Evolutionary conservation across 306 rosid genomes (phyloP), one percentile per base, ranked within the genome.

Genomic region (Cicer pinnatifidum): DNA sequence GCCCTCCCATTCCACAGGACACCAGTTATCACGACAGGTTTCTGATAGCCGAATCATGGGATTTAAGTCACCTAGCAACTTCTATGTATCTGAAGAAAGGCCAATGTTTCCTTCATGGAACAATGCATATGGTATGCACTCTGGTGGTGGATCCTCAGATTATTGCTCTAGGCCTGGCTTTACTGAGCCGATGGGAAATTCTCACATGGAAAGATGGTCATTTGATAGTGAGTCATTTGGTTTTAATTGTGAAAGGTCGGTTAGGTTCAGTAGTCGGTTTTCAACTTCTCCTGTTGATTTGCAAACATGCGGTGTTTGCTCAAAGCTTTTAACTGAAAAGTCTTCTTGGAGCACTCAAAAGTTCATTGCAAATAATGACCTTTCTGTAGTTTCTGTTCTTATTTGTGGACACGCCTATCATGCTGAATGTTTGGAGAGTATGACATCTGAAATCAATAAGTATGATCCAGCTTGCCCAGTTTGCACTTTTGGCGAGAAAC

Each of bases 391-490:
- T 66, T 84, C 98, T 19, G 94, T 93, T 65, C 87, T 93, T 73
- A 76, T 79, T 41, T 93, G 98, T 82, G 96, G 94, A 37, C 97
- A 91, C 52, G 86, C 86, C 40, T 91, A 91, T 87, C 98, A 93
- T 77, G 91, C 96, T 6, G 98, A 93, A 76, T 93, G 98, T 67
- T 77, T 93, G 86, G 98, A 93, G 89, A 65, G 80, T 67, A 63
- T 89, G 87, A 91, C 98, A 12, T 85, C 92, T 61, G 98, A 93
- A 69, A 74, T 80, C 71, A 52, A 80, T 80, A 91, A 91, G 84
- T 89, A 89, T 9, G 98, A 93, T 72, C 98, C 98, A 8, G 80
- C 82, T 80, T 93, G 98, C 78, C 97, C 96, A 0, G 75, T 93
- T 67, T 93, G 98, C 81, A 85, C 92, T 64, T 83, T 82, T 16